Percentiles rank a stretch among this genome's conserved stretches.
These are phyloP conservation scores for Trapa incisa DNA, from an alignment of 345 rosid genomes.

Conservation along the genomic window DNA sequence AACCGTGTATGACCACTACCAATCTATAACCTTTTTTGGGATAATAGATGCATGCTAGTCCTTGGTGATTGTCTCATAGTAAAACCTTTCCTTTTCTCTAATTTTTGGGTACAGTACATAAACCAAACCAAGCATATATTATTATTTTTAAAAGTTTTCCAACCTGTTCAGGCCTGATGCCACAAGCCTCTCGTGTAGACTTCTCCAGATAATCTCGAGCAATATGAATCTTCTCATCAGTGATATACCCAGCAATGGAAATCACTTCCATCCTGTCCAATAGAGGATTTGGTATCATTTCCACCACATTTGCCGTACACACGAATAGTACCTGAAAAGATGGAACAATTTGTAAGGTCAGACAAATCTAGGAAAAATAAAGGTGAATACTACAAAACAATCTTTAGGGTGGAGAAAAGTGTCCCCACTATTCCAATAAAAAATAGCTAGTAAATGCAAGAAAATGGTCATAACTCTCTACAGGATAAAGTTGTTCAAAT, in stretches of 20 bases:
- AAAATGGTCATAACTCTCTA: no score
- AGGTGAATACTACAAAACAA: background rate
- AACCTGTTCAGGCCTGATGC: conserved; percentile 89
- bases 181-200: conserved; percentile 75
- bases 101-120: background rate
- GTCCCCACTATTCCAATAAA: no score
- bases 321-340: conserved; percentile 80
- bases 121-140: background rate
- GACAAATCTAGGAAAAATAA: background rate
- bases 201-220: conserved; percentile 97
- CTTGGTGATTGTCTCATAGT: background rate
- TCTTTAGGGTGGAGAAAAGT: no score
- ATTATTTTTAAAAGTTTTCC: background rate
- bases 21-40: no score
- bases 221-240: conserved; percentile 96
- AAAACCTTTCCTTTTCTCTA: background rate
- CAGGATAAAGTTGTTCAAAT: no score
- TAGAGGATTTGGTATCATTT: conserved; percentile 89
- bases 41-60: no score
- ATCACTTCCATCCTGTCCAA: conserved; percentile 99
- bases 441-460: no score
- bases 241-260: conserved; percentile 93
- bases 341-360: background rate
- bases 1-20: background rate
- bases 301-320: conserved; percentile 97